Evolutionary conservation across 768 basidiomycete genomes (phyloP).

Genomic region (Paxillus involutus): DNA sequence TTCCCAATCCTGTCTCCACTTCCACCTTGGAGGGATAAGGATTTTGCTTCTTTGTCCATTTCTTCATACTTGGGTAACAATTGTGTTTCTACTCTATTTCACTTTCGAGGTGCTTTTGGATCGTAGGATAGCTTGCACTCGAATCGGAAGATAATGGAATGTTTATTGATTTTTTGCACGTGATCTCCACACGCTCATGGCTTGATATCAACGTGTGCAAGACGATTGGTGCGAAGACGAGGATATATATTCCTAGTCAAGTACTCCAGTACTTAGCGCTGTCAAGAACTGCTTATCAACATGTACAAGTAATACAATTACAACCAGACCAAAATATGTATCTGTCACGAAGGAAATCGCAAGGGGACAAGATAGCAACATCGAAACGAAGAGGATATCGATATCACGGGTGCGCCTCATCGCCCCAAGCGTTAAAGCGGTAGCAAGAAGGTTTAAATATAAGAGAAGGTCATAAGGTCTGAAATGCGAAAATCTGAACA

Average conservation of each 20-base stretch:
- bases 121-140: constrained; percentile 5
- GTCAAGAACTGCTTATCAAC: too few species aligned
- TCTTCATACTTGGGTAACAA: constrained; percentile 28
- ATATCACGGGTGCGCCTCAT: constrained; percentile 13
- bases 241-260: too few species aligned
- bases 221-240: too few species aligned
- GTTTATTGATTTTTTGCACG: constrained; percentile 1
- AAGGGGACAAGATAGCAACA: background rate
- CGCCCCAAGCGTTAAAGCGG: constrained; percentile 21
- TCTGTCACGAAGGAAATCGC: background rate
- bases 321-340: background rate
- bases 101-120: constrained; percentile 18
- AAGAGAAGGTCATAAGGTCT: background rate
- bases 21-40: constrained; percentile 6
- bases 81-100: constrained; percentile 30
- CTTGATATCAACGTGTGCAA: too few species aligned
- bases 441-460: background rate
- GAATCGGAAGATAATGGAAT: constrained; percentile 10
- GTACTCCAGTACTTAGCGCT: too few species aligned
- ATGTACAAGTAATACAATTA: background rate
- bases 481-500: background rate
- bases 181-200: background rate
- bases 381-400: background rate
- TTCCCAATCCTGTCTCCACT: constrained; percentile 3
- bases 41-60: constrained; percentile 26